Evolutionary conservation across 305 asterid species (phyloP).

Genomic region (Solanum hybrid): DNA sequence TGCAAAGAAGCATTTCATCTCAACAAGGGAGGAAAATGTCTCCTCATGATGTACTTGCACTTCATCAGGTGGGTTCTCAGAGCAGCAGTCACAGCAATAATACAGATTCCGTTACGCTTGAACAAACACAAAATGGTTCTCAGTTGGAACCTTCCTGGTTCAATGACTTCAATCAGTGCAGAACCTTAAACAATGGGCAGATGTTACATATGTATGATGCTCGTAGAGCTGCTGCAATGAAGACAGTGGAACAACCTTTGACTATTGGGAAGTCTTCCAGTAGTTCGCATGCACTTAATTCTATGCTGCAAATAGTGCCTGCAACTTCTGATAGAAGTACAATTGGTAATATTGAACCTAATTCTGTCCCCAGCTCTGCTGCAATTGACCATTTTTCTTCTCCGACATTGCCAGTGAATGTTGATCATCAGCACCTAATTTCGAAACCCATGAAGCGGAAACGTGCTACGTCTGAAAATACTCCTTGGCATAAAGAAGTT

Average conservation of each 20-base stretch:
- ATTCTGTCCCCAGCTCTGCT: conserved; percentile 1
- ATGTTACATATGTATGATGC: conserved; percentile 13
- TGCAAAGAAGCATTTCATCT: conserved; percentile 26
- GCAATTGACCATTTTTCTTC: not conserved
- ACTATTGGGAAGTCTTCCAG: conserved; percentile 9
- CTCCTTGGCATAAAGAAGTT: conserved; percentile 63
- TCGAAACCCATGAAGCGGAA: conserved; percentile 54
- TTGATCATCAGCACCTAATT: conserved; percentile 27
- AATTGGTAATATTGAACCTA: not conserved
- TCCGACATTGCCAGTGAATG: not conserved
- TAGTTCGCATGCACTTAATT: not conserved
- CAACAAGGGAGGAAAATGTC: conserved; percentile 36
- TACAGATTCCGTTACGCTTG: conserved; percentile 20
- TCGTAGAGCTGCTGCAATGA: conserved; percentile 3
- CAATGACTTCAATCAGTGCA: not conserved
- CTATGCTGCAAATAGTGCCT: conserved; percentile 6
- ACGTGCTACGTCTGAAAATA: conserved; percentile 41
- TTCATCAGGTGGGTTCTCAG: conserved; percentile 31
- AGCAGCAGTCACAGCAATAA: conserved; percentile 20
- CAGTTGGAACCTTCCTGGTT: conserved; percentile 19
- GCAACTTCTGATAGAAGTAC: conserved; percentile 5
- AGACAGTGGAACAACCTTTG: conserved; percentile 7
- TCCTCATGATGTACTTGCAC: conserved; percentile 29
- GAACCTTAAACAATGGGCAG: conserved; percentile 15
- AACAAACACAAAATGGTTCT: conserved; percentile 21